Base-by-base conservation (phyloP, 148 eudicot genomes). In the Pharnaceum exiguum region DNA sequence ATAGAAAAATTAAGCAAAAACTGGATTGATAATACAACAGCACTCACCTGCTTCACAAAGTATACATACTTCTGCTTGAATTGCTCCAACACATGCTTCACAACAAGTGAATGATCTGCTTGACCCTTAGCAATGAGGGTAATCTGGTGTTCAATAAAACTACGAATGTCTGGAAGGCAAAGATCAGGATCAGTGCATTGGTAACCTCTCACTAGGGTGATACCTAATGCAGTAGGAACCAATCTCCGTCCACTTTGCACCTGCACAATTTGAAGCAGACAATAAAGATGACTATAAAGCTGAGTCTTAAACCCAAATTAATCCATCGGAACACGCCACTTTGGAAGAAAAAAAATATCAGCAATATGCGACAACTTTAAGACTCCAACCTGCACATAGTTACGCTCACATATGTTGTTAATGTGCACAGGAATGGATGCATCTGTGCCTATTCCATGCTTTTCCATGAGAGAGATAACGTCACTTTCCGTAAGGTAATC, bases 381-480 rank as follows among this genome's bases (percentile, higher is more conserved):
- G 5, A 63, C 35, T 13, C 25, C 45, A 10, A 90, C 97, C 97
- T 90, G 91, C 51, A 90, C 97, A 70, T 90, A 90, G 72, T 90
- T 90, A 59, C 97, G 88, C 74, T 90, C 97, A 61, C 95, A 82
- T 61, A 90, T 87, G 74, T 90, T 90, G 80, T 87, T 90, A 51
- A 90, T 87, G 75, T 90, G 97, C 7, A 90, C 97, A 32, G 97
- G 77, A 68, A 90, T 90, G 3, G 97, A 90, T 63, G 97, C 97
- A 73, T 90, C 97, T 30, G 97, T 90, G 32, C 97, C 97, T 63
- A 90, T 90, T 71, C 93, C 97, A 63, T 90, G 78, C 74, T 90
- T 90, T 70, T 90, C 97, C 97, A 90, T 90, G 19, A 90, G 75
- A n/a, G 97, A 84, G 60, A 90, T 90, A 35, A 90, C 77, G 78